phyloP scores from a whole-genome alignment of 331 rosid species.

The Cydonia oblonga region DNA sequence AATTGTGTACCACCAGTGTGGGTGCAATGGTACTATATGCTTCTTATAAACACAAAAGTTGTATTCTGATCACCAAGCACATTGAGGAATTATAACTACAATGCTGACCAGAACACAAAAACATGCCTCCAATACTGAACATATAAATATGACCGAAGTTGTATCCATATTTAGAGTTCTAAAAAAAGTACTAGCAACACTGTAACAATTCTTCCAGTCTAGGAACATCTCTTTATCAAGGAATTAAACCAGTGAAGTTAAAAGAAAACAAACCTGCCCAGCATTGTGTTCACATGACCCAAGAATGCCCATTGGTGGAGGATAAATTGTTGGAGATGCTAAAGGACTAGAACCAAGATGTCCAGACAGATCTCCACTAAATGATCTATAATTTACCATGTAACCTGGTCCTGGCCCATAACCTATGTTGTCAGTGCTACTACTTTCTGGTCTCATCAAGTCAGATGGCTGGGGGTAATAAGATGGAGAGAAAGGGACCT shows the following conservation, averaged over 20 bases:
- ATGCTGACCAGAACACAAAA: neutral
- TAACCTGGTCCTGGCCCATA: constrained; percentile 47
- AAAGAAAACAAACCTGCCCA: constrained; percentile 37
- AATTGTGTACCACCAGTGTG: neutral
- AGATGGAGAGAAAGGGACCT: constrained; percentile 43
- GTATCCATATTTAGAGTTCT: neutral
- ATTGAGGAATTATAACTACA: neutral
- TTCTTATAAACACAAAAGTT: neutral
- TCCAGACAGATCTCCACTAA: constrained; percentile 32
- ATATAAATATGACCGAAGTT: neutral
- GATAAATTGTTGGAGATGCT: constrained; percentile 34
- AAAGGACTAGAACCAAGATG: constrained; percentile 34
- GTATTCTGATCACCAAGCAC: neutral
- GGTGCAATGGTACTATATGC: neutral
- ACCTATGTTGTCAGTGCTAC: constrained; percentile 36
- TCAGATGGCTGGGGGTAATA: constrained; percentile 41
- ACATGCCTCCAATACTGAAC: neutral
- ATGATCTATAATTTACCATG: constrained; percentile 31
- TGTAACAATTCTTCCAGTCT: neutral
- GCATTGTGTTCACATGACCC: constrained; percentile 37
- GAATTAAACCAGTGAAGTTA: neutral
- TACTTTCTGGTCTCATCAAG: constrained; percentile 33
- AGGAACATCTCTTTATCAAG: neutral
- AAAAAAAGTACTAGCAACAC: neutral
- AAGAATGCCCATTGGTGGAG: constrained; percentile 51